Conservation (phyloP, 352 stramenopile species). For the Pythium graminicola region DNA sequence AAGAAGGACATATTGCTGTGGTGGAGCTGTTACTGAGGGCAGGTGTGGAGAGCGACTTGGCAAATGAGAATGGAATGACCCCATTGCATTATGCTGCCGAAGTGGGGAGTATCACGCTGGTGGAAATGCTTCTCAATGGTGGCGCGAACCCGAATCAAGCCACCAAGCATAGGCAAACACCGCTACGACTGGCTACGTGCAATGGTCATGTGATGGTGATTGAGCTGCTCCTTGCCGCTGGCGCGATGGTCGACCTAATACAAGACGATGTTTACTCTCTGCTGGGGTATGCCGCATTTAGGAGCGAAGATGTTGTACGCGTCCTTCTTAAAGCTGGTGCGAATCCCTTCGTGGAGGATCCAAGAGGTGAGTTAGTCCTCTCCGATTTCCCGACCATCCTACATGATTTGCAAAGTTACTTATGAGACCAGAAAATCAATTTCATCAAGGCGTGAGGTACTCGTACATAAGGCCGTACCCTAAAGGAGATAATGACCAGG, state of each 20-base stretch:
- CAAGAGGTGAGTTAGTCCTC: too few species aligned
- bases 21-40: neutral
- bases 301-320: too few species aligned
- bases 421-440: too few species aligned
- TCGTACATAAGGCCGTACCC: too few species aligned
- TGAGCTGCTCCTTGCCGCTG: neutral
- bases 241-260: neutral
- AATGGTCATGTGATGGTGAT: neutral
- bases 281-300: too few species aligned
- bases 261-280: too few species aligned
- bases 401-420: too few species aligned
- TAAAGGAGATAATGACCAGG: too few species aligned
- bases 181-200: neutral
- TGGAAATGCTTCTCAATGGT: neutral
- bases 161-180: neutral
- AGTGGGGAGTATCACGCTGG: neutral
- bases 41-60: neutral
- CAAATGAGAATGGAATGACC: neutral
- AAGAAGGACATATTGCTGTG: neutral
- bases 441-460: too few species aligned
- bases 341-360: too few species aligned
- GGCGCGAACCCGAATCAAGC: neutral
- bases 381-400: too few species aligned
- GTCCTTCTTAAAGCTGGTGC: too few species aligned
- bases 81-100: neutral